Evolutionary conservation across 225 moss, liverwort and hornwort genomes (phyloP).

Genomic region (Marchantia polymorpha): DNA sequence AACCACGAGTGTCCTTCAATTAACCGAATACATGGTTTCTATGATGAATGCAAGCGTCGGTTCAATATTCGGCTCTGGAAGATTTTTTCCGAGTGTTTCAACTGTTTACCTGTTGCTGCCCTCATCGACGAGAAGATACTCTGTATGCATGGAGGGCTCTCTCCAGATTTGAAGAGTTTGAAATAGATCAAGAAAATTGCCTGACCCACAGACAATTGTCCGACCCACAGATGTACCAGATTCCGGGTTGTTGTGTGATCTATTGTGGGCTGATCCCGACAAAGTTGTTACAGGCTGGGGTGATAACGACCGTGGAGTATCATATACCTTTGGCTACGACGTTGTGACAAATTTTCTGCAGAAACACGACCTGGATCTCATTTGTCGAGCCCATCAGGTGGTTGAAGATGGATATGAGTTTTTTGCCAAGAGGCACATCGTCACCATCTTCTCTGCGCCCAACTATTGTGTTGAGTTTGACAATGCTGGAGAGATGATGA

Average conservation of each 20-base stretch:
- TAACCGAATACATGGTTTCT: constrained; percentile 99
- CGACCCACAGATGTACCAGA: constrained; percentile 97
- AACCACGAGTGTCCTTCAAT: constrained; percentile 99
- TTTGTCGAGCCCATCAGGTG: constrained; percentile 96
- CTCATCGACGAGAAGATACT: constrained; percentile 99
- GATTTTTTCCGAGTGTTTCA: constrained; percentile 99
- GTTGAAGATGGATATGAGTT: constrained; percentile 99
- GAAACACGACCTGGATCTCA: constrained; percentile 96
- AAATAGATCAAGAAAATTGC: constrained; percentile 99
- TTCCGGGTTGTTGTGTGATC: constrained; percentile 91
- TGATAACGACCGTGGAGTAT: constrained; percentile 93
- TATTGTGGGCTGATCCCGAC: constrained; percentile 97
- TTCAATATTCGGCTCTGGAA: constrained; percentile 99
- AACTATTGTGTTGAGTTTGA: constrained; percentile 99
- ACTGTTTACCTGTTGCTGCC: constrained; percentile 94
- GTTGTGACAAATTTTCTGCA: constrained; percentile 85
- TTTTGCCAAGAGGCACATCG: constrained; percentile 97
- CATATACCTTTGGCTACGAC: constrained; percentile 82
- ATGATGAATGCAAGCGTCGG: constrained; percentile 97
- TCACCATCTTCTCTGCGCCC: constrained; percentile 97
- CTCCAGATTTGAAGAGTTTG: constrained; percentile 90
- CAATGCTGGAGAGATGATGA: constrained; percentile 99
- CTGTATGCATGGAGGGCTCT: constrained; percentile 99
- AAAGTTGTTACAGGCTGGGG: constrained; percentile 95
- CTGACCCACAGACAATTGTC: too few relatives aligned